Evolutionary conservation across 306 rosid species (phyloP).

Genomic region (Benincasa hispida): DNA sequence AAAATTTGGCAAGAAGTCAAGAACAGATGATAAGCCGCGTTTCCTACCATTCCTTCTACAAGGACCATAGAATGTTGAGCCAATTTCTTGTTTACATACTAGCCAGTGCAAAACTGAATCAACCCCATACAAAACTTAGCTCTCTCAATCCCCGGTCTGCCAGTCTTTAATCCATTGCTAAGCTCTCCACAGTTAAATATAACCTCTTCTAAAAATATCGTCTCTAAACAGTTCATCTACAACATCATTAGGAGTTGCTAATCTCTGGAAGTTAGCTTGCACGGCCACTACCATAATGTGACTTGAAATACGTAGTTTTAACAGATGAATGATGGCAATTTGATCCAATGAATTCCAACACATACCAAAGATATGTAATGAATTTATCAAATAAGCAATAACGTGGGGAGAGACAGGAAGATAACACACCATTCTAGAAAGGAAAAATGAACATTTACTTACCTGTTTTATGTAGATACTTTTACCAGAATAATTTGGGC

Average conservation of each 20-base stretch:
- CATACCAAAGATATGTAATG: too few relatives aligned
- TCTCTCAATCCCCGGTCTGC: not conserved
- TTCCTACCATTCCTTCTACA: not conserved
- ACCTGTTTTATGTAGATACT: conserved; percentile 97
- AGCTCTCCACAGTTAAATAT: not conserved
- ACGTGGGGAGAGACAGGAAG: not conserved
- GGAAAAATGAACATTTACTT: conserved; percentile 10
- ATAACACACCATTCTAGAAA: not conserved
- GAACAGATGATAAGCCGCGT: not conserved
- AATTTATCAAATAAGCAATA: not conserved
- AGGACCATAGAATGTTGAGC: not conserved
- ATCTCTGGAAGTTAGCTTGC: not conserved
- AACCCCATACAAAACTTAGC: not conserved
- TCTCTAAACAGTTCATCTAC: not conserved
- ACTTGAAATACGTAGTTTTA: not conserved
- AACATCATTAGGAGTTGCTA: not conserved
- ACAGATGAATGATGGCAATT: not conserved
- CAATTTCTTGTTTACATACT: not conserved
- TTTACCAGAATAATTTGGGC: conserved; percentile 96
- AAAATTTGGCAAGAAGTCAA: not conserved
- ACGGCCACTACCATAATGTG: not conserved
- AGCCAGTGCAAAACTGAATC: not conserved
- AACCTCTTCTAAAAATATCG: not conserved
- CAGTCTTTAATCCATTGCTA: not conserved
- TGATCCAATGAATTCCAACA: not conserved